These are phyloP conservation scores for Cryptosporidium baileyi DNA, from an alignment of 169 alveolate species.

Conservation along the genomic window DNA sequence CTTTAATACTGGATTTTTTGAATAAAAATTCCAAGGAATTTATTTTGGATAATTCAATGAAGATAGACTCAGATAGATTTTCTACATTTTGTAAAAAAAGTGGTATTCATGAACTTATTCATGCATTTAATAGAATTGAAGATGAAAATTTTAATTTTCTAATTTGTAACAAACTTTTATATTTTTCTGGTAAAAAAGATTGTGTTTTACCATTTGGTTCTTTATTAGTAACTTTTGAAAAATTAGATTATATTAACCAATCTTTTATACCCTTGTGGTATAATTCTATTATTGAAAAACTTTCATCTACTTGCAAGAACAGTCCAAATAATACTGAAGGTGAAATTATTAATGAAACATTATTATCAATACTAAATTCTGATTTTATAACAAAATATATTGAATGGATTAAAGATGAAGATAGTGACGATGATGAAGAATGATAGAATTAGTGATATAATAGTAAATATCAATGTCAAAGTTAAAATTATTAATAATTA, in stretches of 20 bases:
- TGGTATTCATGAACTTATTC: slow-evolving; percentile 17
- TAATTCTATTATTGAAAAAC: background rate
- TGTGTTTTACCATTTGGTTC: slow-evolving; percentile 27
- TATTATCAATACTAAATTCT: background rate
- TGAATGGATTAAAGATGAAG: slow-evolving; percentile 55
- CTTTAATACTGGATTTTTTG: background rate
- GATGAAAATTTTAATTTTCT: background rate
- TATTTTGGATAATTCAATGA: background rate
- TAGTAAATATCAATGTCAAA: too few relatives aligned
- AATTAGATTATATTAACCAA: slow-evolving; percentile 27
- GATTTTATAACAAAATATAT: slow-evolving; percentile 33
- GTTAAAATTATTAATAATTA: too few relatives aligned
- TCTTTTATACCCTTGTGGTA: slow-evolving; percentile 44
- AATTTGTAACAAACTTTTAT: slow-evolving; percentile 9
- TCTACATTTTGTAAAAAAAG: background rate
- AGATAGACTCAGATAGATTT: slow-evolving; percentile 4
- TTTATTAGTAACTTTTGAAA: slow-evolving; percentile 48
- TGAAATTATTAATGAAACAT: background rate
- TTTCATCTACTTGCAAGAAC: too few relatives aligned
- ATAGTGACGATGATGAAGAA: background rate
- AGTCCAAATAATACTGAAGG: background rate
- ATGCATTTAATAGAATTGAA: slow-evolving; percentile 44
- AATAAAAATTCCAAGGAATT: background rate
- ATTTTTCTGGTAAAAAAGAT: background rate
- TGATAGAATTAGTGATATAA: background rate